Conservation (phyloP, 306 rosid species). For the Aeschynomene evenia region DNA sequence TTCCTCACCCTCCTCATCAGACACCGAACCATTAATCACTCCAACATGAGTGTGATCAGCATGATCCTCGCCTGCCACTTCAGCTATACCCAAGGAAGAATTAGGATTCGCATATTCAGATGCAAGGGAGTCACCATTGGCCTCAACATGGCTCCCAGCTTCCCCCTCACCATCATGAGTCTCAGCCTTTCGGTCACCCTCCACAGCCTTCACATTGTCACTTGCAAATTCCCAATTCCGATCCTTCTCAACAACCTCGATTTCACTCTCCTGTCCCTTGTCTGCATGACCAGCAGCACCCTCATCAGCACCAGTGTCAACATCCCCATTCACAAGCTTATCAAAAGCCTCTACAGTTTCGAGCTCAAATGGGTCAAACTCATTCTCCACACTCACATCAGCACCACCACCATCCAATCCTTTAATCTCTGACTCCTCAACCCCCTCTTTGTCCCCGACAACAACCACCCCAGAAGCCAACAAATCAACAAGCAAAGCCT, state of each 20-base stretch:
- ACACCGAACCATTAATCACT: conserved; percentile 47
- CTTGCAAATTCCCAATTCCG: conserved; percentile 10
- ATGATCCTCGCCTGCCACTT: conserved; percentile 29
- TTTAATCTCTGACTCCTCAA: conserved; percentile 40
- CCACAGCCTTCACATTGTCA: conserved; percentile 2
- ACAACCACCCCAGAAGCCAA: conserved; percentile 42
- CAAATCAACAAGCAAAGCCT: conserved; percentile 30
- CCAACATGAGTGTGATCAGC: conserved; percentile 31
- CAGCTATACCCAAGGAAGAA: conserved; percentile 28
- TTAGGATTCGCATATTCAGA: conserved; percentile 30
- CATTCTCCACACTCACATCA: conserved; percentile 48
- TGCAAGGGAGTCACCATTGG: conserved; percentile 29
- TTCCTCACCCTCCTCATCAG: conserved; percentile 62
- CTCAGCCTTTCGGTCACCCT: conserved; percentile 28
- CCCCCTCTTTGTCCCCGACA: conserved; percentile 45
- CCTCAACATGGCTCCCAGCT: conserved; percentile 21
- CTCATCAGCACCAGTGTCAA: no score
- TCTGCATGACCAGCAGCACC: neutral
- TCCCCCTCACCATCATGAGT: conserved; percentile 29
- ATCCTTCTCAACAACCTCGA: conserved; percentile 24
- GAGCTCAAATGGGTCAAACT: conserved; percentile 37
- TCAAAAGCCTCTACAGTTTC: conserved; percentile 9
- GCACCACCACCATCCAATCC: conserved; percentile 25
- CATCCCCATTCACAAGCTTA: neutral
- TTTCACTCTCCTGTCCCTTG: conserved; percentile 15